Evolutionary conservation across 495 filamentous ascomycete species (phyloP), one percentile per base, ranked within the genome.

Genomic region (Jackrogersella minutella): DNA sequence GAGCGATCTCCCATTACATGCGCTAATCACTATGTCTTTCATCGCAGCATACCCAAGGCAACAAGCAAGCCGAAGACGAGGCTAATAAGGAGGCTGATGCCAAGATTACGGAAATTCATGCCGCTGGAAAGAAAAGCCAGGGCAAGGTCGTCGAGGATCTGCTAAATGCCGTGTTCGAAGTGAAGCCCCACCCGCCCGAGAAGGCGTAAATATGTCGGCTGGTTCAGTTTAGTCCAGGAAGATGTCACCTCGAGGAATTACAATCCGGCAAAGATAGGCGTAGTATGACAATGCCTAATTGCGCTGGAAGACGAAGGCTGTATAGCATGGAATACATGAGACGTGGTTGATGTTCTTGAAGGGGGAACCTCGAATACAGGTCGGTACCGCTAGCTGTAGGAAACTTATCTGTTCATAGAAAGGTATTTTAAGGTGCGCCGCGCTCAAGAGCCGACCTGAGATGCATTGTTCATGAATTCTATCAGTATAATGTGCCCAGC

Each of bases 1-100:
- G 8, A 52, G 16, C 16, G n/a, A 2, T 19, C 3, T 37, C 17
- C 2, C 5, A n/a, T 36, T 21, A 22, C 31, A 22, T 34, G 17
- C 26, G 13, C 49, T 34, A 24, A 36, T 17, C 4, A 6, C 16
- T 34, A 52, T 24, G n/a, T 4, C 3, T 21, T 52, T 3, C 10
- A 13, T 17, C 16, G 60, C 41, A 93, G 91, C 92, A 97, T 78
- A 88, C 89, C 56, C 89, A 90, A 74, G 91, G 91, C 74, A 94
- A 93, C 84, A 90, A 93, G 78, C 85, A 88, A 65, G 91, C 91
- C 64, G 91, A 97, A 76, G 88, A 92, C 61, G 92, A 93, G 69
- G 92, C 93, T 57, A 86, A 87, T 73, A 87, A 88, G 78, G 91
- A 96, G 68, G 90, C 92, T 46, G 89, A 95, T 40, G 83, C 78